A percentile compares a stretch with the other conserved stretches of the same genome.
phyloP scores from a whole-genome alignment of 1,284 basidiomycete species.

The Apiotrichum domesticum region DNA sequence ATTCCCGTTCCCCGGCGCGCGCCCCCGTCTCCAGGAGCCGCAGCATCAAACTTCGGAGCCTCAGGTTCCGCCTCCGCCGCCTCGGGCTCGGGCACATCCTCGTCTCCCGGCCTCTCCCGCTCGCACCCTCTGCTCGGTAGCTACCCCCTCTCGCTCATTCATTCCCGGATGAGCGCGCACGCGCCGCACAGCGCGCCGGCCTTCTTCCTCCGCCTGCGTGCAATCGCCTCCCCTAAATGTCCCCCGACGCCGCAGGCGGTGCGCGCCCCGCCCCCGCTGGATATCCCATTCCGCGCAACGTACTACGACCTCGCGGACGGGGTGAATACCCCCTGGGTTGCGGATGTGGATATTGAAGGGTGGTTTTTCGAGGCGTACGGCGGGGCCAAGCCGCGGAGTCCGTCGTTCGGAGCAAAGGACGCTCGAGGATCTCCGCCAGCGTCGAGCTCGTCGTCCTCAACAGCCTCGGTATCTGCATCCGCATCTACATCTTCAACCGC shows the following conservation, averaged over 20 bases:
- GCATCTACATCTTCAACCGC: neutral
- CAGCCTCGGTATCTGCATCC: neutral
- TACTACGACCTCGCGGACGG: conserved; percentile 38
- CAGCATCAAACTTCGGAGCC: neutral
- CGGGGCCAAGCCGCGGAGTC: neutral
- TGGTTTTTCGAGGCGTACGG: conserved; percentile 24
- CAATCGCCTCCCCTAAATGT: conserved; percentile 3
- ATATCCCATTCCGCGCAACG: conserved; percentile 39
- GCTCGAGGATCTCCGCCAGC: no score
- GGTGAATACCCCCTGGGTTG: conserved; percentile 41
- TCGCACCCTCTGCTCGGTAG: conserved; percentile 39
- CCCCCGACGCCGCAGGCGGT: conserved; percentile 22
- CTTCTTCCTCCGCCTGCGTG: conserved; percentile 26
- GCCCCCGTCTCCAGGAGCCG: neutral
- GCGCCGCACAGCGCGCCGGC: conserved; percentile 19
- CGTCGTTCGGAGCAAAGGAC: no score
- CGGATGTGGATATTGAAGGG: conserved; percentile 39
- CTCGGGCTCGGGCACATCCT: neutral
- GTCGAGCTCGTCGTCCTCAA: neutral
- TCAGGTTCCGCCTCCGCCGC: neutral
- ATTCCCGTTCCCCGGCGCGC: neutral
- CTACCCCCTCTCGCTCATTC: conserved; percentile 38
- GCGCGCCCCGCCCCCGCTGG: conserved; percentile 25
- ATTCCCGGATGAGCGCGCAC: conserved; percentile 39
- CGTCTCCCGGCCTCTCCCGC: conserved; percentile 25